Evolutionary conservation across 805 yeast species (phyloP), one percentile per base, ranked within the genome.

Genomic region (Candida sakaeoensis): DNA sequence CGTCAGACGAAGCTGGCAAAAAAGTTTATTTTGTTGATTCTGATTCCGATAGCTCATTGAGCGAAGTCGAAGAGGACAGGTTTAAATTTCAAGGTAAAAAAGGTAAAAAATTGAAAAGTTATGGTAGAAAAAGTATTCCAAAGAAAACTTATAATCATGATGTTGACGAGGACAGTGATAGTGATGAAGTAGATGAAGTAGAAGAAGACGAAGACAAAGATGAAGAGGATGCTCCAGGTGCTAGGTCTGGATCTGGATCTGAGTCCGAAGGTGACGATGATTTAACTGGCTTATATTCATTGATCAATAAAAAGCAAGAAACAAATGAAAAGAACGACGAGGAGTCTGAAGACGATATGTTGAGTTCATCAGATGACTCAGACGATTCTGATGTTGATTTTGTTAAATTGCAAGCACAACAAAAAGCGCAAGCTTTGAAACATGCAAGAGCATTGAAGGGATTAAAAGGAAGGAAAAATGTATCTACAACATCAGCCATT

Each of bases 351-450:
- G 62, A 60, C 28, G 57, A 45, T 4, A 48, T 44, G 18, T 51
- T 42, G 8, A 41, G 69, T 15, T 65, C 74, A 8, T 74, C 80
- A 8, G 77, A 82, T 0, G 82, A 77, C 49, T 78, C 82, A 0
- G 83, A 77, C 50, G 87, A 80, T 48, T 80, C 79, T 26, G 80
- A 78, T 48, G 79, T 83, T 2, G 91, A 85, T 60, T 82, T 81
- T 55, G 85, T 84, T 12, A 77, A 75, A 55, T 60, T 85, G 44
- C 84, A 85, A 25, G 85, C 82, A 8, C 83, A 82, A 55, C 68
- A 79, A 45, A 78, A 82, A 60, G 77, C 77, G 27, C 71, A 63
- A 44, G 70, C 79, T 1, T 63, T 76, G 69, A 73, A 74, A 45
- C 76, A 77, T 1, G 72, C 64, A 3, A 50, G 56, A 35, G 60